These are phyloP conservation scores for Colletotrichum caudatum DNA, from an alignment of 2,329 filamentous ascomycete genomes.

Conservation along the genomic window DNA sequence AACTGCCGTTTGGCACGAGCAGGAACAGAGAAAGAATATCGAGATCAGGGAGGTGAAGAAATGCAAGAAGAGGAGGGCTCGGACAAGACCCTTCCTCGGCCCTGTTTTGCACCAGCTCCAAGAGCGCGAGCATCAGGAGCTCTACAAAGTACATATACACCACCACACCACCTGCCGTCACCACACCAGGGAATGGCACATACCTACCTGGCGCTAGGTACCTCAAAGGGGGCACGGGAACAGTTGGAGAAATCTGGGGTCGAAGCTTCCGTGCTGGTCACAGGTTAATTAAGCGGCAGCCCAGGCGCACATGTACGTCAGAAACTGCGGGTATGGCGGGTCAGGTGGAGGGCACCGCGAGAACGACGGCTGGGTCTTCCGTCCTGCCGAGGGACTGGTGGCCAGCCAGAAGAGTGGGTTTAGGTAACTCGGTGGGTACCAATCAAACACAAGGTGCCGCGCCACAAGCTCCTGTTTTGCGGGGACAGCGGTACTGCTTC, in stretches of 20 bases:
- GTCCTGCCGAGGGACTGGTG: neutral
- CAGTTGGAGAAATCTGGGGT: conserved; percentile 39
- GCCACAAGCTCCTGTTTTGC: conserved; percentile 22
- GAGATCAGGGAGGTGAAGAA: neutral
- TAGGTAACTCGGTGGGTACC: conserved; percentile 1
- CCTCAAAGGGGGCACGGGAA: conserved; percentile 17
- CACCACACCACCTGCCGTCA: neutral
- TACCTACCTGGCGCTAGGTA: no score
- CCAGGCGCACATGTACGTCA: conserved; percentile 27
- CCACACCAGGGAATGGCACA: neutral
- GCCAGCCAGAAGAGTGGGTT: neutral
- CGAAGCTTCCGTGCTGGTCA: conserved; percentile 20
- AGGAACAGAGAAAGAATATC: neutral
- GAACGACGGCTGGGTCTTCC: conserved; percentile 21
- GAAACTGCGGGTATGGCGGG: conserved; percentile 13
- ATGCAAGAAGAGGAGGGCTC: conserved; percentile 1
- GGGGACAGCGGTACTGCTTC: conserved; percentile 21
- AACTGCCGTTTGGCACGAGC: neutral
- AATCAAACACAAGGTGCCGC: conserved; percentile 36
- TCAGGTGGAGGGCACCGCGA: conserved; percentile 29
- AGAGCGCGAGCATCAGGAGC: neutral
- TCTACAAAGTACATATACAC: neutral
- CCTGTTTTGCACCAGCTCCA: conserved; percentile 17
- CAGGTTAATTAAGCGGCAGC: conserved; percentile 14
- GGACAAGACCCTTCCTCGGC: conserved; percentile 9